These are phyloP conservation scores for Amoeboradix gromovi DNA, from an alignment of 371 early-diverging fungal species.

Conservation along the genomic window DNA sequence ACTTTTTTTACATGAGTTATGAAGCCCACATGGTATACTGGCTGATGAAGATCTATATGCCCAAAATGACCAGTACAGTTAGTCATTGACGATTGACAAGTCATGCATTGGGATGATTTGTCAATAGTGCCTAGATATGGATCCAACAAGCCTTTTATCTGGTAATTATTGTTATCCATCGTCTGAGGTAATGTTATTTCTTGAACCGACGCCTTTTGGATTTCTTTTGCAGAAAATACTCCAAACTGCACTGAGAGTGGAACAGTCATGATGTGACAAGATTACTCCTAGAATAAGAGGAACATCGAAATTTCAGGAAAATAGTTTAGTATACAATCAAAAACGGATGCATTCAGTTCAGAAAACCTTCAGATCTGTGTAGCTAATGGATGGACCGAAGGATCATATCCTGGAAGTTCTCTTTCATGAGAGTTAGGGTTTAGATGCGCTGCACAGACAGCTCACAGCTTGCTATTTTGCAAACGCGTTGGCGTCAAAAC, in stretches of 20 bases:
- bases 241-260: constrained; percentile 58
- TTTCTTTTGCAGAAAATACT: constrained; percentile 74
- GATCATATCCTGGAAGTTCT: no score
- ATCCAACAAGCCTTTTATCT: constrained; percentile 79
- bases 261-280: neutral
- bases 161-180: constrained; percentile 71
- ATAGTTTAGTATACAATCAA: no score
- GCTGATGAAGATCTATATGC: constrained; percentile 91
- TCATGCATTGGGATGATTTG: constrained; percentile 85
- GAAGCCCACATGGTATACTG: constrained; percentile 61
- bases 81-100: constrained; percentile 82
- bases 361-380: no score
- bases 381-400: no score
- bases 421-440: no score
- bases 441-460: no score
- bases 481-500: no score
- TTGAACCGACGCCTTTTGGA: constrained; percentile 80
- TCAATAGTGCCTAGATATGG: constrained; percentile 96
- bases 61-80: constrained; percentile 98
- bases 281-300: neutral
- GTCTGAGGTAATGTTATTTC: constrained; percentile 84
- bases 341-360: no score
- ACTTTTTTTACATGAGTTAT: constrained; percentile 58
- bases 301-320: no score
- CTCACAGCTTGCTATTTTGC: no score